Evolutionary conservation across 1,139 yeast species (phyloP).

Genomic region (Ashbya aceris): DNA sequence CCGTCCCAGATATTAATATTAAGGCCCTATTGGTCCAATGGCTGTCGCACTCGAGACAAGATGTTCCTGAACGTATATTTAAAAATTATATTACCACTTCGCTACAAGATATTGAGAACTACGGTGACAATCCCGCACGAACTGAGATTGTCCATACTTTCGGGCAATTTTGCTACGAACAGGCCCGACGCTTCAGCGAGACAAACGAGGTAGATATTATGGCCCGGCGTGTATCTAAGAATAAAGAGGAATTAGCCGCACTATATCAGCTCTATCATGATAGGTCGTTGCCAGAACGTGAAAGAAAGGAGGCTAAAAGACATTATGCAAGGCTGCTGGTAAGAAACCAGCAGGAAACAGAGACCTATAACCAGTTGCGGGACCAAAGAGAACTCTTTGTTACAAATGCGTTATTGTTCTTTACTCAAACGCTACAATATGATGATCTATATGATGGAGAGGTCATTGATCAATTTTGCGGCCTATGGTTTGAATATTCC

Average conservation of each 20-base stretch:
- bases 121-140: slow-evolving; percentile 17
- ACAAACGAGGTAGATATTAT: slow-evolving; percentile 39
- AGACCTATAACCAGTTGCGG: slow-evolving; percentile 36
- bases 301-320: slow-evolving; percentile 42
- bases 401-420: slow-evolving; percentile 49
- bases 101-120: slow-evolving; percentile 27
- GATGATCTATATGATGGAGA: slow-evolving; percentile 43
- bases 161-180: slow-evolving; percentile 71
- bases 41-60: slow-evolving; percentile 64
- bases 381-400: slow-evolving; percentile 39
- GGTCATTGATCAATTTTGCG: slow-evolving; percentile 67
- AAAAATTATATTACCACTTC: slow-evolving; percentile 42
- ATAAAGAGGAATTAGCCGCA: slow-evolving; percentile 40
- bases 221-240: slow-evolving; percentile 33
- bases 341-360: slow-evolving; percentile 42
- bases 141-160: slow-evolving; percentile 48
- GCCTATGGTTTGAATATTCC: slow-evolving; percentile 72
- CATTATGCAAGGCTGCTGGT: slow-evolving; percentile 41
- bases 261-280: slow-evolving; percentile 38
- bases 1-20: slow-evolving; percentile 28
- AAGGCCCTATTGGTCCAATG: slow-evolving; percentile 56
- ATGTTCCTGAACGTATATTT: slow-evolving; percentile 51
- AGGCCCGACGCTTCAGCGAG: slow-evolving; percentile 40
- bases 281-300: slow-evolving; percentile 34
- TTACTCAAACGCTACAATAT: slow-evolving; percentile 43